Evolutionary conservation across 768 basidiomycete species (phyloP), one percentile per base, ranked within the genome.

Genomic region (Neoboletus magnificus): DNA sequence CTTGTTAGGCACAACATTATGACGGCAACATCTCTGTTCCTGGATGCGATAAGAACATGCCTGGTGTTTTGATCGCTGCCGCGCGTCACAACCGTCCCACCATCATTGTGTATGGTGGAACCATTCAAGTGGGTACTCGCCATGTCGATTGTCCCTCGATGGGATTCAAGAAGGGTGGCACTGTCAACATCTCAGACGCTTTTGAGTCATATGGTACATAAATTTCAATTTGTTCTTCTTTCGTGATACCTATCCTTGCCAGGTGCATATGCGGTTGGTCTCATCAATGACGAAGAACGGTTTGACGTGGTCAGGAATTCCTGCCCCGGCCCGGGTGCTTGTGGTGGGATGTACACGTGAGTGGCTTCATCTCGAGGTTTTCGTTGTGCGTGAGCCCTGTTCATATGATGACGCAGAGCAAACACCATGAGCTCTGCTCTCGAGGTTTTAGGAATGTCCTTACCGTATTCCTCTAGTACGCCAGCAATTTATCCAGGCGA

Each of bases 21-120:
- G 92, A 94, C 57, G 91, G 83, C 13, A 91, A 92, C 64, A 91
- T 93, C 62, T 83, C 88, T 6, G 79, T 93, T 50, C 92, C 92
- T 18, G 91, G 91, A 53, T 93, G 91, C 61, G 91, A 93, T 72
- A 93, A 93, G 76, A 93, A 93, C 66, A 93, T 93, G 92, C 91
- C 91, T 10, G 92, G 90, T 18, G 89, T 87, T 66, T 77, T 92
- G 54, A 91, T 94, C 66, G 92, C 92, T 16, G 91, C 91, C 1
- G 87, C 77, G 37, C 84, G 92, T 49, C 87, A 92, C 74, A 93
- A 94, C 66, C 82, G 91, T 7, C 92, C 92, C 2, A 93, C 92
- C 2, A 83, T 94, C 64, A 87, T 93, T 52, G 80, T 94, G 13
- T 94, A 93, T 67, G 85, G 92, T 16, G 92, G 92, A 5, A 91